A percentile compares a stretch with the other conserved stretches of the same genome.
phyloP scores from a whole-genome alignment of 148 eudicot genomes.

The Amaranthus cruentus region DNA sequence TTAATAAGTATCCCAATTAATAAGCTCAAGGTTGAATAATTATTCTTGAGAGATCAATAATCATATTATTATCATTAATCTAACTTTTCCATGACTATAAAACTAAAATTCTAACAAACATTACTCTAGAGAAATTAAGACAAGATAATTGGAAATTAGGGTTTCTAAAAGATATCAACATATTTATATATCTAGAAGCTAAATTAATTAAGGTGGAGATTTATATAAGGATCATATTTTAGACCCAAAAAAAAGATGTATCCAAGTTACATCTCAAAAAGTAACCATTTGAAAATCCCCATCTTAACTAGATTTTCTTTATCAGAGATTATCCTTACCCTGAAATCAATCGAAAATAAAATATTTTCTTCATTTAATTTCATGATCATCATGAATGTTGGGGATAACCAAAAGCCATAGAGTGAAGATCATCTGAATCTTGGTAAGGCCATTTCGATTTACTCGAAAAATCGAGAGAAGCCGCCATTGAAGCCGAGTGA shows the following conservation, averaged over 20 bases:
- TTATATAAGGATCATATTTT: slow-evolving; percentile 21
- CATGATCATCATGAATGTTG: slow-evolving; percentile 48
- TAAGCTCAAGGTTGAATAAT: too few species aligned
- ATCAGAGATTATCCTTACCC: not conserved
- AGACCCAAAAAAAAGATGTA: slow-evolving; percentile 13
- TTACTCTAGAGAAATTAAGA: too few species aligned
- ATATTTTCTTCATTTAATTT: slow-evolving; percentile 8
- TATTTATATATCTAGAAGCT: slow-evolving; percentile 25
- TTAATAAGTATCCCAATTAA: too few species aligned
- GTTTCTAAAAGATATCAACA: slow-evolving; percentile 30
- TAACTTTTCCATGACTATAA: too few species aligned
- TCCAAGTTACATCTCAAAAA: slow-evolving; percentile 30
- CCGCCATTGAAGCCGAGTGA: slow-evolving; percentile 38
- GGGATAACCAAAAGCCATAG: slow-evolving; percentile 63
- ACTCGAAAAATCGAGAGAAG: slow-evolving; percentile 42
- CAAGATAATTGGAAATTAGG: slow-evolving; percentile 12
- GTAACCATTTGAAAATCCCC: not conserved
- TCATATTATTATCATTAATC: too few species aligned
- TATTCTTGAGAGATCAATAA: too few species aligned
- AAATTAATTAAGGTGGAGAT: slow-evolving; percentile 8
- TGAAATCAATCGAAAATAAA: not conserved
- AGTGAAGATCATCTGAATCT: slow-evolving; percentile 64
- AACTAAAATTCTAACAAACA: too few species aligned
- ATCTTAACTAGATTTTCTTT: not conserved
- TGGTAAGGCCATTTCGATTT: slow-evolving; percentile 44